phyloP scores from a whole-genome alignment of 176 grass and related monocot genomes.

The Oryza glumipatula region DNA sequence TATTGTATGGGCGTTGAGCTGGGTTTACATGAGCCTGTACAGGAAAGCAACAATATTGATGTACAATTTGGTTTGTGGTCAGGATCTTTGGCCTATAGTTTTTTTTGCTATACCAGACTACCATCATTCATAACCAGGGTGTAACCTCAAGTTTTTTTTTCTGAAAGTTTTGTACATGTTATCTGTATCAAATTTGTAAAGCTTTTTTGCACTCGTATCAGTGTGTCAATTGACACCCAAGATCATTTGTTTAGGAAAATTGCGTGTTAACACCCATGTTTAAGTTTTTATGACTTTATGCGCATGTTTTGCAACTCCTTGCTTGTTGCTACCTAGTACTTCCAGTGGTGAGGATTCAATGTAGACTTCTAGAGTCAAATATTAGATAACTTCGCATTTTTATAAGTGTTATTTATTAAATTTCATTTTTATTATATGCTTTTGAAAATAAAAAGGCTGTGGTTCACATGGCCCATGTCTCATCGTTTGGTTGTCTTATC shows the following conservation, averaged over 20 bases:
- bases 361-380: too few species aligned
- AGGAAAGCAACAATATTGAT: neutral
- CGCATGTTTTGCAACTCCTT: too few species aligned
- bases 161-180: neutral
- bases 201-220: neutral
- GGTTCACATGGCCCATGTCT: too few species aligned
- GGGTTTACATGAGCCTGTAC: constrained; percentile 28
- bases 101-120: neutral
- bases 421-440: too few species aligned
- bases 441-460: too few species aligned
- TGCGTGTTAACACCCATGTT: neutral
- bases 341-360: too few species aligned
- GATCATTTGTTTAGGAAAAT: neutral
- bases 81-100: neutral
- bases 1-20: neutral
- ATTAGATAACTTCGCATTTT: too few species aligned
- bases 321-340: too few species aligned
- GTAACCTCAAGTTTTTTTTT: neutral
- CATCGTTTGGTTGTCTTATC: too few species aligned
- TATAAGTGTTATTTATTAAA: too few species aligned
- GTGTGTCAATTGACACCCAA: neutral
- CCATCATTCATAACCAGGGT: neutral
- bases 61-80: constrained; percentile 29
- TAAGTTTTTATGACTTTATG: neutral
- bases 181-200: neutral